Base-by-base conservation (phyloP, 1,139 yeast species). In the Lodderomyces metapsilosis region DNA sequence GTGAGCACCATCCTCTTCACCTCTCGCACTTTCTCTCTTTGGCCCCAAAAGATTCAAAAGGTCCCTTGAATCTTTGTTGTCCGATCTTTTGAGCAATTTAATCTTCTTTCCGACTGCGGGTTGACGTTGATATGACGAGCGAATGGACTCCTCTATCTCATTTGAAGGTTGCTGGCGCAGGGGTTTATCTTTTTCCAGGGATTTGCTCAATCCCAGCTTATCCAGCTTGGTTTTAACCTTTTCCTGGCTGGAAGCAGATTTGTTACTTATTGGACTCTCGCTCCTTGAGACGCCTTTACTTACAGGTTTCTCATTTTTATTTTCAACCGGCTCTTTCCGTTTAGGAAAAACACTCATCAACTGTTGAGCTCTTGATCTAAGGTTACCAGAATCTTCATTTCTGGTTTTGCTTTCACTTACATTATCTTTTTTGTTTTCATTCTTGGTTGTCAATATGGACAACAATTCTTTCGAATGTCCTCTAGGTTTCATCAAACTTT, bases 391-490 rank as follows among this genome's bases (percentile, higher is more conserved):
- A 12, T 59, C 62, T 2, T 50, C 53, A 8, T 48, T 41, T 38
- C 43, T 50, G 37, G 38, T 49, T 13, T 16, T 32, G 10, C 36
- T 37, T 15, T 40, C 44, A 21, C 10, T 24, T 2, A 10, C 33
- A 3, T 40, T 41, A 10, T 49, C 52, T 40, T 44, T 54, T 34
- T 49, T 47, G 41, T 51, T 44, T 3, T 48, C 45, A 5, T 64
- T 58, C 42, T 58, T 61, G 25, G 62, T 59, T 30, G 70, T 77
- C 49, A 80, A 62, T 20, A 80, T 66, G 5, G 80, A 74, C 45
- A 80, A 63, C 15, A 80, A 55, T 43, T 79, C 83, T 47, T 71
- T 76, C 8, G 82, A 73, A 47, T 78, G 71, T 1, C 71, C 61
- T 41, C 60, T 56, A 2, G 77, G 74, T 50, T 68, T 75, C 36